A percentile compares a stretch with the other conserved stretches of the same genome.
Evolutionary conservation across 1,139 yeast genomes (phyloP).

Genomic region (Pichia sp.): DNA sequence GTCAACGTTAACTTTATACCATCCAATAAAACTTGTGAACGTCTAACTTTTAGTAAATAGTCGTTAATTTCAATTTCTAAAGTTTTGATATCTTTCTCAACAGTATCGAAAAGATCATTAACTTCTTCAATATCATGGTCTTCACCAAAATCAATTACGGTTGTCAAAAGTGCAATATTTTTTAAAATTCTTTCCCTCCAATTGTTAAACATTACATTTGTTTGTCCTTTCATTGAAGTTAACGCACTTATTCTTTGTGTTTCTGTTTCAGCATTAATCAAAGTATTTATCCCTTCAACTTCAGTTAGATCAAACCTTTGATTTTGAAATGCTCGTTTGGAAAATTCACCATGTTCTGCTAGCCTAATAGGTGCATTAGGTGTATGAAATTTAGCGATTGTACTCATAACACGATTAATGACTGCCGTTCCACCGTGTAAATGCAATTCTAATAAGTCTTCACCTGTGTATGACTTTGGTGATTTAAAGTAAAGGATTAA

Average conservation of each 20-base stretch:
- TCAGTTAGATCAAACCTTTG: constrained; percentile 60
- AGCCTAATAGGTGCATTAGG: constrained; percentile 50
- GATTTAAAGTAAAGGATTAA: constrained; percentile 60
- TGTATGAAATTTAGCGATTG: constrained; percentile 50
- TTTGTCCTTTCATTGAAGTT: constrained; percentile 64
- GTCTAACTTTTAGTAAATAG: constrained; percentile 46
- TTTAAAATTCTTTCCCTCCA: constrained; percentile 70
- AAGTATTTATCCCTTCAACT: constrained; percentile 81
- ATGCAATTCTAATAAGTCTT: constrained; percentile 81
- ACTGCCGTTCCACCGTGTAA: constrained; percentile 94
- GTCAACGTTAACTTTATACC: constrained; percentile 72
- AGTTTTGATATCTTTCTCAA: constrained; percentile 36
- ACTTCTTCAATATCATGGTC: constrained; percentile 74
- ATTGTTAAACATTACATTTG: constrained; percentile 43
- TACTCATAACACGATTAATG: constrained; percentile 56
- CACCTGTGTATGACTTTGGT: constrained; percentile 91
- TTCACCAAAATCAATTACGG: constrained; percentile 94
- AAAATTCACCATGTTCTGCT: constrained; percentile 93
- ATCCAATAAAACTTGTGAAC: constrained; percentile 58
- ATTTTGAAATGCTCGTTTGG: constrained; percentile 56
- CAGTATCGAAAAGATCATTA: constrained; percentile 42
- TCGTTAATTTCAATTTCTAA: constrained; percentile 41
- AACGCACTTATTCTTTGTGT: constrained; percentile 73
- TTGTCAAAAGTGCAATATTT: constrained; percentile 71
- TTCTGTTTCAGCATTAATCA: constrained; percentile 95